phyloP scores from a whole-genome alignment of 352 stramenopile genomes.

The Phytophthora rubi region DNA sequence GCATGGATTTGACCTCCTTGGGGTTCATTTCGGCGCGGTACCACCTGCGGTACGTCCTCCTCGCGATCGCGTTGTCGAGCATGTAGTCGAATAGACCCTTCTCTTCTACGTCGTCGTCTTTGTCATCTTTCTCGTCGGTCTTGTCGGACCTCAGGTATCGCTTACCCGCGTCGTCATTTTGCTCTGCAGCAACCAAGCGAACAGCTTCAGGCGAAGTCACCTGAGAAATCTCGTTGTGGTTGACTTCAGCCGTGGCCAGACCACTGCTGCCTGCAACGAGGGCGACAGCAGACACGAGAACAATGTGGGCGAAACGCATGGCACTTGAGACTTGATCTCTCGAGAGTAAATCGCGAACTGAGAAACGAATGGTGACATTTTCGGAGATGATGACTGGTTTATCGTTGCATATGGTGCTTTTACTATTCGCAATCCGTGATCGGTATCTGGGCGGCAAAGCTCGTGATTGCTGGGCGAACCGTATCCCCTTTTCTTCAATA shows the following conservation, averaged over 20 bases:
- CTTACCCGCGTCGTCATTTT: not conserved
- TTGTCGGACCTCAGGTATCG: not conserved
- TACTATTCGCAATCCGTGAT: not conserved
- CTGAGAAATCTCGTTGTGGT: not conserved
- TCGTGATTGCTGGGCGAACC: not conserved
- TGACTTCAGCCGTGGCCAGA: not conserved
- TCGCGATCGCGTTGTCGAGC: not conserved
- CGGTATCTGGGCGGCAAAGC: not conserved
- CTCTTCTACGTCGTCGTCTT: not conserved
- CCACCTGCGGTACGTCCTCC: not conserved
- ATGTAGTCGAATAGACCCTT: not conserved
- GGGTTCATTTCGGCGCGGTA: slow-evolving; percentile 1
- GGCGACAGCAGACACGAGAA: slow-evolving; percentile 1
- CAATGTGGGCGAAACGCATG: not conserved
- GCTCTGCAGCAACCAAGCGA: not conserved
- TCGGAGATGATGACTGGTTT: not conserved
- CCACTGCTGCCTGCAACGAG: not conserved
- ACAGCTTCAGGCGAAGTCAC: not conserved
- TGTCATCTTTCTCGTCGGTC: not conserved
- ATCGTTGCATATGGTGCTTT: not conserved
- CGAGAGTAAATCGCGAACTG: not conserved
- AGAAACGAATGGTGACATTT: not conserved
- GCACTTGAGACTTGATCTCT: not conserved
- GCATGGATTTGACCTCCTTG: not conserved
- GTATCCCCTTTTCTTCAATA: not conserved